Evolutionary conservation across 768 basidiomycete genomes (phyloP).

Genomic region (Mycena leptocephala): DNA sequence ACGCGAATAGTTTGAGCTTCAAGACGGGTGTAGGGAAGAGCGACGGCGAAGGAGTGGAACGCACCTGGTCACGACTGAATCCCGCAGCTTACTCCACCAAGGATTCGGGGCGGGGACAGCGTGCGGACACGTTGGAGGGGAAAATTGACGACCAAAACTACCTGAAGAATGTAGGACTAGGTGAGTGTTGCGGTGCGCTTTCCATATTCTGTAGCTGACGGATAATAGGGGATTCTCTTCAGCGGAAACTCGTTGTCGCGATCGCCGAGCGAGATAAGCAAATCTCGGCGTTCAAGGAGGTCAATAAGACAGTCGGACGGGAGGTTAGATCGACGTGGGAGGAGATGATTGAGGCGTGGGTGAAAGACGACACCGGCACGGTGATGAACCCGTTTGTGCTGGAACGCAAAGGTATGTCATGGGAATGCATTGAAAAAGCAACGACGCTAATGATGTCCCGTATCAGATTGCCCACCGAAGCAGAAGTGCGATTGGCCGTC

Average conservation of each 20-base stretch:
- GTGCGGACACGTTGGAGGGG: slow-evolving; percentile 49
- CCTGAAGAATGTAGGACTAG: slow-evolving; percentile 28
- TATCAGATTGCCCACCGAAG: too few species aligned
- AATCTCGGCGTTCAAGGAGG: not conserved
- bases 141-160: too few species aligned
- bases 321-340: too few species aligned
- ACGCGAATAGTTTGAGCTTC: slow-evolving; percentile 27
- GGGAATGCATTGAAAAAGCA: too few species aligned
- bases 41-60: slow-evolving; percentile 38
- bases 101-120: slow-evolving; percentile 47
- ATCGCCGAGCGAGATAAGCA: slow-evolving; percentile 23
- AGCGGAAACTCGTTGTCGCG: slow-evolving; percentile 5
- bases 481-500: too few species aligned
- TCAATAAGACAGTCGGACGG: not conserved
- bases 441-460: too few species aligned
- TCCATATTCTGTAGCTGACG: too few species aligned
- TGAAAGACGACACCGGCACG: not conserved
- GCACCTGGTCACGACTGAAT: slow-evolving; percentile 47
- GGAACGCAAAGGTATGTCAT: not conserved
- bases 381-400: slow-evolving; percentile 7
- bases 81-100: slow-evolving; percentile 37
- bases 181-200: too few species aligned
- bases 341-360: slow-evolving; percentile 7
- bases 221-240: not conserved
- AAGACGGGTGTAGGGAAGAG: too few species aligned